Base-by-base conservation (phyloP, 1,284 basidiomycete genomes). In the Irpex lacteus region DNA sequence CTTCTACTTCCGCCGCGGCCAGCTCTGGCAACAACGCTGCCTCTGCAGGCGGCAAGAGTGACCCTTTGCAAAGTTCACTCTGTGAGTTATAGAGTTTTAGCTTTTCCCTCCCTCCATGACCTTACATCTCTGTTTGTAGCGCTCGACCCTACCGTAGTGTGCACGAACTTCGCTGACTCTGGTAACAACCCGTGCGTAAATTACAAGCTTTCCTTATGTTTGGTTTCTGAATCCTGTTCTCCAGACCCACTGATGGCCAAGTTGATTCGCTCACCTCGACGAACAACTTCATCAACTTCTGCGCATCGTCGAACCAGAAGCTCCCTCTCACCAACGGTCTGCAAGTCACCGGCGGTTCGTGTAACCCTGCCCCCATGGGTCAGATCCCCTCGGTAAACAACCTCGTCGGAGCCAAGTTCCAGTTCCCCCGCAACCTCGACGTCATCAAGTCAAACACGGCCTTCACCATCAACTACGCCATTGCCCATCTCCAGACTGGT, bases 231-330 rank as follows among this genome's bases (percentile, higher is more conserved):
- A 18, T 11, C 50, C n/a, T 13, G 2, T 36, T 19, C 21, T 34
- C 68, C 77, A 68, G 74, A 74, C 80, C 80, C 9, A 72, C 76
- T 21, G 78, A 74, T 69, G 82, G 85, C 63, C 85, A 87, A 73
- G 82, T 85, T 60, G 72, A 85, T 4, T 88, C 86, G 9, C 72
- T 84, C 60, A 89, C 88, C 15, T 86, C 85, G 53, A 78, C 77
- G 50, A 90, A 91, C 80, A 90, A 91, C 78, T 91, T 87, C 76
- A 89, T 90, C 80, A 88, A 89, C 79, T 88, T 85, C 76, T 89
- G 85, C 71, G 70, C 81, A 44, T 84, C 80, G 26, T 75, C 78
- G 32, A 78, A 83, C 66, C 77, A 83, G 40, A 47, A 47, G 40
- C 40, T 47, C 59, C 83, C 84, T 44, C 79, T 89, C 68, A 88